A percentile compares a stretch with the other conserved stretches of the same genome.
Conservation (phyloP, 306 rosid genomes). For the Medicago arabica region DNA sequence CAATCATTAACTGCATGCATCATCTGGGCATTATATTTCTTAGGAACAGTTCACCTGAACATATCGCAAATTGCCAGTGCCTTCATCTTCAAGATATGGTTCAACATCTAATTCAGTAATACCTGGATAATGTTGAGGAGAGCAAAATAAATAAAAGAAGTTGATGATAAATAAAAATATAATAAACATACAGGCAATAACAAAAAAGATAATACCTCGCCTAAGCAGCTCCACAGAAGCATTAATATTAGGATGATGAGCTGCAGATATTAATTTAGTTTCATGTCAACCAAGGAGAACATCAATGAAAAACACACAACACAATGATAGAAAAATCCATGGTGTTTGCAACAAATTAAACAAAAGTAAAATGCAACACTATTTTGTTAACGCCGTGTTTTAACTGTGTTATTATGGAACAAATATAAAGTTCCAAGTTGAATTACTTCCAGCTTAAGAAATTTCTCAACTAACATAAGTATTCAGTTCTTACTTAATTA, state of each 20-base stretch:
- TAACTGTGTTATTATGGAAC: neutral
- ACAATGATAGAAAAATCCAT: neutral
- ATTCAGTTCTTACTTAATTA: neutral
- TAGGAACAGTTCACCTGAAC: constrained; percentile 60
- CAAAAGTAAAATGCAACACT: neutral
- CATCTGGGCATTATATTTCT: constrained; percentile 24
- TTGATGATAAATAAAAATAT: neutral
- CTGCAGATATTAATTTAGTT: constrained; percentile 49
- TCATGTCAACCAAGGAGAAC: constrained; percentile 3
- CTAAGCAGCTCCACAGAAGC: constrained; percentile 79
- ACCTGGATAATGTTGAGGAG: constrained; percentile 50
- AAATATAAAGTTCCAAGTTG: neutral
- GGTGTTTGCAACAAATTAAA: neutral
- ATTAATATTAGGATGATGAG: constrained; percentile 96
- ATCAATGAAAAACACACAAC: neutral
- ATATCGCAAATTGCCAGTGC: constrained; percentile 84
- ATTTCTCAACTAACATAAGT: neutral
- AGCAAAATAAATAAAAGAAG: constrained; percentile 10
- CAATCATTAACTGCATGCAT: constrained; percentile 22
- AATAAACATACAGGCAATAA: constrained; percentile 6
- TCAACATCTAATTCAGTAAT: constrained; percentile 59
- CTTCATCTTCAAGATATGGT: constrained; percentile 88
- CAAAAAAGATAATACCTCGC: constrained; percentile 55
- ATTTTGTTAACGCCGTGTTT: neutral
- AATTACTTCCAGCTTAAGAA: constrained; percentile 1